These are phyloP conservation scores for Lactuca saligna DNA, from an alignment of 129 eudicot genomes.

Conservation along the genomic window DNA sequence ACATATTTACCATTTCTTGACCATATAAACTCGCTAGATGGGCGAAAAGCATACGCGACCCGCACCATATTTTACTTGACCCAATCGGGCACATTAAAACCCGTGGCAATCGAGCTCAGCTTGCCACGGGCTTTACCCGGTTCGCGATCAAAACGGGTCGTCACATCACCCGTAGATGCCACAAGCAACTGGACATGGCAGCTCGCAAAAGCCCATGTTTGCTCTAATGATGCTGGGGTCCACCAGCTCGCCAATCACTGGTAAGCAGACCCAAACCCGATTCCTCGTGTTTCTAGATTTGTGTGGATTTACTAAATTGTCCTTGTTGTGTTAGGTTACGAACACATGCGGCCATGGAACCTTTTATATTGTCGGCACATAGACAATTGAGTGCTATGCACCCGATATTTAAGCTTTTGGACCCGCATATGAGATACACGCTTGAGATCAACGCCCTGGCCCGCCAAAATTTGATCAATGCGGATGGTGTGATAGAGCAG, in stretches of 20 bases:
- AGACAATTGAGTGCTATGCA: conserved; percentile 90
- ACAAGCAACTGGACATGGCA: conserved; percentile 87
- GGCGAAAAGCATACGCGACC: conserved; percentile 85
- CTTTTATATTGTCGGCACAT: conserved; percentile 89
- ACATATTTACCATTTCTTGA: conserved; percentile 77
- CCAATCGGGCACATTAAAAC: conserved; percentile 72
- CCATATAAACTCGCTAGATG: conserved; percentile 80
- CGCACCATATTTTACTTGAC: conserved; percentile 77
- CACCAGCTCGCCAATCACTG: conserved; percentile 96
- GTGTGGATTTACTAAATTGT: background rate
- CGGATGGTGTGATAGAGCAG: conserved; percentile 79
- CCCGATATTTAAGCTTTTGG: conserved; percentile 84
- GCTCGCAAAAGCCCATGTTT: conserved; percentile 90
- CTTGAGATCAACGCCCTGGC: conserved; percentile 85
- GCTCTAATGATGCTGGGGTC: conserved; percentile 92
- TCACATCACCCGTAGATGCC: conserved; percentile 78
- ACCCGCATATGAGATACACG: conserved; percentile 97
- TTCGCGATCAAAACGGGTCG: conserved; percentile 73
- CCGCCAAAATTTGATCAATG: conserved; percentile 67
- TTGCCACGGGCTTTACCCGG: conserved; percentile 54
- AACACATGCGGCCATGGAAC: conserved; percentile 91
- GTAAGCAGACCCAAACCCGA: conserved; percentile 28
- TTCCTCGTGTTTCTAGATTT: background rate
- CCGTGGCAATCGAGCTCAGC: conserved; percentile 91
- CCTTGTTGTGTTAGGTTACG: conserved; percentile 54